phyloP scores from a whole-genome alignment of 2,329 filamentous ascomycete species.

The Colletotrichum sp. region DNA sequence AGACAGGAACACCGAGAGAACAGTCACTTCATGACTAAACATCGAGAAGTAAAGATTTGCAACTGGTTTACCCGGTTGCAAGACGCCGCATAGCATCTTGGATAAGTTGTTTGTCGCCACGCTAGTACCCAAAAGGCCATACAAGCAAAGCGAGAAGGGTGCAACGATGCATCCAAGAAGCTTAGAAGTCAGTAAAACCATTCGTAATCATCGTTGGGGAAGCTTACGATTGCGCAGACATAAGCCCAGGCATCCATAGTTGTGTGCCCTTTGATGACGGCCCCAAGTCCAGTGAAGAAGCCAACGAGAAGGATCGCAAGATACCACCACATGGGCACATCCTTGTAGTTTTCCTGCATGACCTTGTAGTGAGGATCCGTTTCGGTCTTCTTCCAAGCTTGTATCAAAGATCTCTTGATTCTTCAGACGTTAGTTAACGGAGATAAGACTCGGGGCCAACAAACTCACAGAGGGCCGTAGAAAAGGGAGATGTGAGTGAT shows the following conservation, averaged over 20 bases:
- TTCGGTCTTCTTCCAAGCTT: slow-evolving; percentile 29
- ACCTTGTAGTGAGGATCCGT: slow-evolving; percentile 46
- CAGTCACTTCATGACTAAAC: slow-evolving; percentile 36
- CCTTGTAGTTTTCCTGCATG: slow-evolving; percentile 43
- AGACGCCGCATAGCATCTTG: slow-evolving; percentile 54
- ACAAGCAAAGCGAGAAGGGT: slow-evolving; percentile 17
- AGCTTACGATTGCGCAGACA: slow-evolving; percentile 13
- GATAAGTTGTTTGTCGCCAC: slow-evolving; percentile 34
- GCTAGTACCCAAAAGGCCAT: slow-evolving; percentile 11
- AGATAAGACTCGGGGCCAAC: fast-evolving
- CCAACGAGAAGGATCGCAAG: slow-evolving; percentile 35
- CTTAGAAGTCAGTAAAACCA: not conserved
- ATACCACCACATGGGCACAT: slow-evolving; percentile 49
- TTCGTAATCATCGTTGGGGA: no score
- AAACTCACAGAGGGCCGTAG: slow-evolving; percentile 9
- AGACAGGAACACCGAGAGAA: slow-evolving; percentile 35
- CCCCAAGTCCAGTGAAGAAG: slow-evolving; percentile 39
- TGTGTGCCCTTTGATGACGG: slow-evolving; percentile 33
- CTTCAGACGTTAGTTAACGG: not conserved
- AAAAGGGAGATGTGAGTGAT: slow-evolving; percentile 43
- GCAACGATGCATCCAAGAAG: slow-evolving; percentile 18
- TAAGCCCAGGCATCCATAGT: slow-evolving; percentile 19
- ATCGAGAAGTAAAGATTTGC: slow-evolving; percentile 50
- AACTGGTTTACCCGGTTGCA: slow-evolving; percentile 44
- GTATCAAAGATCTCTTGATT: slow-evolving; percentile 11